Conservation (phyloP, 2,329 filamentous ascomycete genomes). For the Alternaria atra region DNA sequence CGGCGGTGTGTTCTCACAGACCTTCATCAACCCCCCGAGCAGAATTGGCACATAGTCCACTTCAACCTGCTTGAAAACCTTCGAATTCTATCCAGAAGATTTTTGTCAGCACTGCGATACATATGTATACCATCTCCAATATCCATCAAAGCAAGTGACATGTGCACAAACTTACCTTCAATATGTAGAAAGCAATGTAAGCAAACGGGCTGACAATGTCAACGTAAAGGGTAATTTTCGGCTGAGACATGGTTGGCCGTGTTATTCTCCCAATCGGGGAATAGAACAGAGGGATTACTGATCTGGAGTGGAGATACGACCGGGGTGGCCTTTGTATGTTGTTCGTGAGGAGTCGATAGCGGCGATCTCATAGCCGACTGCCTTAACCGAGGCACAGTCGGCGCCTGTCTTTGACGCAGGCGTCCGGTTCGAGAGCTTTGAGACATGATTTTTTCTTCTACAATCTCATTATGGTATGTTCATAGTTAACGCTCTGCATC, state of each 20-base stretch:
- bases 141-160: not conserved
- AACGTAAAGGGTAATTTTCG: constrained; percentile 65
- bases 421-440: not conserved
- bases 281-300: not conserved
- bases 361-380: constrained; percentile 1
- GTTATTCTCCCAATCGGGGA: not conserved
- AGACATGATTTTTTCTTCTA: not conserved
- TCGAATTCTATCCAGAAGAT: constrained; percentile 57
- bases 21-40: constrained; percentile 67
- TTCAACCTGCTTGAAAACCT: constrained; percentile 63
- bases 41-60: constrained; percentile 68
- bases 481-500: too few species aligned
- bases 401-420: not conserved
- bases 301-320: constrained; percentile 1
- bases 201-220: constrained; percentile 69
- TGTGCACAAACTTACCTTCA: constrained; percentile 55
- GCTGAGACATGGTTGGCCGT: constrained; percentile 52
- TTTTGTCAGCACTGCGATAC: not conserved
- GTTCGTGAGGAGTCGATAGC: not conserved
- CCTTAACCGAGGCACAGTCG: constrained; percentile 9
- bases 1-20: constrained; percentile 63
- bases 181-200: constrained; percentile 66
- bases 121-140: not conserved
- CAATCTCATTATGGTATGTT: too few species aligned
- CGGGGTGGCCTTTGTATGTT: not conserved